Percentiles rank a stretch among this genome's conserved stretches.
Conservation (phyloP, 2,329 filamentous ascomycete species). For the Dendrostoma leiphaemia region DNA sequence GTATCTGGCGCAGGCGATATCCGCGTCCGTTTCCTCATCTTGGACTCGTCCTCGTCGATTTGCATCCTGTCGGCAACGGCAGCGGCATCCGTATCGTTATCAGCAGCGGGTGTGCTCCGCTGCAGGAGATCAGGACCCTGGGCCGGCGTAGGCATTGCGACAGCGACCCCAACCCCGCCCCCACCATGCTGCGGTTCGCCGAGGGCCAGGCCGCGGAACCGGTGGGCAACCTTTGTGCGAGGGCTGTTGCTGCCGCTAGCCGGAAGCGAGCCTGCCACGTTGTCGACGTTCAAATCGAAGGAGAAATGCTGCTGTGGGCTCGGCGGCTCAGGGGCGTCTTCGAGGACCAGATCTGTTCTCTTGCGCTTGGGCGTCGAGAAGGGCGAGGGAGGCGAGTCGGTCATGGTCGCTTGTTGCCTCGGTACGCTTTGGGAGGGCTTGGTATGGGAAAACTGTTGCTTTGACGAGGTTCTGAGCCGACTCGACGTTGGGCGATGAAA, state of each 20-base stretch:
- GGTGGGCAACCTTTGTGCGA: conserved; percentile 49
- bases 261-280: conserved; percentile 22
- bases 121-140: not conserved
- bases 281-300: conserved; percentile 39
- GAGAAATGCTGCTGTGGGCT: conserved; percentile 41
- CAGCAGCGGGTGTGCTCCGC: not conserved
- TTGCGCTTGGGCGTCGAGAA: conserved; percentile 30
- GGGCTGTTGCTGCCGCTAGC: conserved; percentile 53
- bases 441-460: not conserved
- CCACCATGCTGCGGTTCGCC: conserved; percentile 30
- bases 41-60: conserved; percentile 18
- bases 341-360: conserved; percentile 21
- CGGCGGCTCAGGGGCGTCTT: conserved; percentile 6
- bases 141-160: not conserved
- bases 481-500: not conserved
- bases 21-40: conserved; percentile 20
- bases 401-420: conserved; percentile 2
- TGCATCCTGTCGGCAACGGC: conserved; percentile 3
- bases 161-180: conserved; percentile 39
- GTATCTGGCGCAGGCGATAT: not conserved
- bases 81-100: conserved; percentile 2
- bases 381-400: conserved; percentile 17
- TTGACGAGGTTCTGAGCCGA: no score
- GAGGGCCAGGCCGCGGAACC: conserved; percentile 51
- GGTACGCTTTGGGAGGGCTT: not conserved